Evolutionary conservation across 768 basidiomycete genomes (phyloP), one percentile per base, ranked within the genome.

Genomic region (Trametes cubensis): DNA sequence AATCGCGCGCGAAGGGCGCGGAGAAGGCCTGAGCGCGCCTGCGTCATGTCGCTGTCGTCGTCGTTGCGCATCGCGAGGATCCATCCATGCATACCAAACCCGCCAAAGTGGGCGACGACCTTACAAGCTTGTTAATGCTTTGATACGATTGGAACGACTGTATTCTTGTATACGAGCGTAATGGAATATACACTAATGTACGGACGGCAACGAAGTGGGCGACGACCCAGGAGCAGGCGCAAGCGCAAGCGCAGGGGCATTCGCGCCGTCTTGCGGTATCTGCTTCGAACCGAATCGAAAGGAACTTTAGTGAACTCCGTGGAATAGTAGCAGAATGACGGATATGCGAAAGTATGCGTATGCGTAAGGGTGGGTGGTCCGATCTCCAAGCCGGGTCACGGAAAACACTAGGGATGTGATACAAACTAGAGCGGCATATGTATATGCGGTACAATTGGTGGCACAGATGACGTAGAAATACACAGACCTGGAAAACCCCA

Each of bases 131-230:
- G 38, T 34, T 51, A 42, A 42, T 46, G 60, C 45, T 42, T 48
- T 53, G 52, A 26, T 41, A 60, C 52, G 61, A 62, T 34, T 49
- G 44, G 38, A 54, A 62, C 41, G 61, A 50, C 55, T 62, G 47
- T 55, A 56, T 42, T 62, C 42, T 62, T 54, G 48, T 49, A 44
- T 51, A 62, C 55, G 61, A 62, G 42, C 55, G 56, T 53, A 58
- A 62, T 58, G 61, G 61, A 56, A 56, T 62, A 58, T 53, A n/a
- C 34, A 34, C 38, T 58, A 53, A 52, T 53, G 56, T 62, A 57
- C 45, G 60, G 28, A 48, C 20, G 42, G 42, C 42, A 44, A 18
- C 34, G 34, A 34, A 34, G 34, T 34, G 34, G 34, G 34, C 10
- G 34, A 11, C 34, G 34, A 34, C 10, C 10, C 34, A 34, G 34